Percentiles rank a stretch among this genome's conserved stretches.
Evolutionary conservation across 179 eudicot genomes (phyloP).

Genomic region (Actinidia arguta): DNA sequence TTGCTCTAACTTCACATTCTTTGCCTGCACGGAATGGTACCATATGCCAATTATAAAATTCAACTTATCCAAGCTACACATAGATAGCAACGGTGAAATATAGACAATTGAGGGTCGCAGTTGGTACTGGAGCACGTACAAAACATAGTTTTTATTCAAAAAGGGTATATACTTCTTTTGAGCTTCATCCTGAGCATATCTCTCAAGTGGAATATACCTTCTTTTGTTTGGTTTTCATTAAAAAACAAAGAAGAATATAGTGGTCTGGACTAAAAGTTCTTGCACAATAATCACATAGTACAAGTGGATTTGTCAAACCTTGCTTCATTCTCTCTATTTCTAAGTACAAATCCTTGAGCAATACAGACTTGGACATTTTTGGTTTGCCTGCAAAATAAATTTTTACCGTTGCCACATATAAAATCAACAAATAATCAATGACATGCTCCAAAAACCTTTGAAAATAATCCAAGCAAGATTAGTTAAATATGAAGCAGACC

Average conservation of each 20-base stretch:
- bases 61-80: neutral
- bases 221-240: constrained; percentile 38
- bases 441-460: constrained; percentile 87
- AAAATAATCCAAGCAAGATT: constrained; percentile 12
- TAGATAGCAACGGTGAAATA: neutral
- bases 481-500: neutral
- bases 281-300: neutral
- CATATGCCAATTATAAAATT: constrained; percentile 1
- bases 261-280: neutral
- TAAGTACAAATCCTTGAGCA: constrained; percentile 81
- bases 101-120: neutral
- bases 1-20: constrained; percentile 74
- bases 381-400: constrained; percentile 66
- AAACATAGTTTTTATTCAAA: neutral
- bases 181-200: constrained; percentile 81
- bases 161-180: constrained; percentile 69
- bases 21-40: constrained; percentile 48
- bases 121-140: too few relatives aligned
- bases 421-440: constrained; percentile 15
- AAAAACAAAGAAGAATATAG: neutral
- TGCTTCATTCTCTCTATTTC: constrained; percentile 91
- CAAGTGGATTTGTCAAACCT: constrained; percentile 47
- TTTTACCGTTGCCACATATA: neutral
- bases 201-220: constrained; percentile 85
- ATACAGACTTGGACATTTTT: constrained; percentile 70